Evolutionary conservation across 495 filamentous ascomycete species (phyloP).

Genomic region (Hyaloscypha bicolor): DNA sequence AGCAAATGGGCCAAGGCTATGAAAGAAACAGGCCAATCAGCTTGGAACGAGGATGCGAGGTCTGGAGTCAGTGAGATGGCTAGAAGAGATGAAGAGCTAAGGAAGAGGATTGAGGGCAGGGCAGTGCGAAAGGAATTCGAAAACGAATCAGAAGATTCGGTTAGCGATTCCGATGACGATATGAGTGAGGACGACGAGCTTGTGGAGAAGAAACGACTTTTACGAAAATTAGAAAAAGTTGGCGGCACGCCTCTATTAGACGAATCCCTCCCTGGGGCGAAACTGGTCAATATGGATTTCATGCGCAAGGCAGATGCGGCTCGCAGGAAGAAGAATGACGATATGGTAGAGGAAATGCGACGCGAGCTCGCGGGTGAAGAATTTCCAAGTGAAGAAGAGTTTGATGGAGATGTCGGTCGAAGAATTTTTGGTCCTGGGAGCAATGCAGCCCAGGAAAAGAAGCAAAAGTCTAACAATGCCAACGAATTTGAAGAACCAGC

Average conservation of each 20-base stretch:
- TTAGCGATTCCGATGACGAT: conserved; percentile 50
- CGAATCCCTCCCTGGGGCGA: conserved; percentile 44
- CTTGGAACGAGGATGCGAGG: conserved; percentile 83
- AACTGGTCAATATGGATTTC: conserved; percentile 77
- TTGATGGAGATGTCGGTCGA: conserved; percentile 58
- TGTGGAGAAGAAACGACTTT: conserved; percentile 55
- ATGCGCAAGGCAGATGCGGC: conserved; percentile 87
- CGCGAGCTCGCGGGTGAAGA: conserved; percentile 67
- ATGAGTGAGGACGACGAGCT: conserved; percentile 51
- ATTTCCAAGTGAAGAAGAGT: conserved; percentile 56
- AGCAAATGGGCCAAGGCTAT: conserved; percentile 95
- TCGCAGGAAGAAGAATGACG: conserved; percentile 77
- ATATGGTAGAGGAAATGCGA: conserved; percentile 72
- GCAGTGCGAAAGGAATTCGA: conserved; percentile 51
- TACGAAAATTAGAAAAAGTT: conserved; percentile 58
- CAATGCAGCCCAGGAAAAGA: conserved; percentile 28
- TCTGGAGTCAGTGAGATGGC: conserved; percentile 81
- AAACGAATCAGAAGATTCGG: conserved; percentile 59
- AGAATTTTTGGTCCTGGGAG: conserved; percentile 60
- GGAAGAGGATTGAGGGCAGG: conserved; percentile 82
- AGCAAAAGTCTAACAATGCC: background rate
- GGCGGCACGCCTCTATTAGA: conserved; percentile 44
- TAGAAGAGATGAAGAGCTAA: conserved; percentile 80
- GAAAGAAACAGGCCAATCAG: conserved; percentile 74
- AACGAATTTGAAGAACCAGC: conserved; percentile 64